These are phyloP conservation scores for Claviceps sp. DNA, from an alignment of 2,329 filamentous ascomycete genomes.

Conservation along the genomic window DNA sequence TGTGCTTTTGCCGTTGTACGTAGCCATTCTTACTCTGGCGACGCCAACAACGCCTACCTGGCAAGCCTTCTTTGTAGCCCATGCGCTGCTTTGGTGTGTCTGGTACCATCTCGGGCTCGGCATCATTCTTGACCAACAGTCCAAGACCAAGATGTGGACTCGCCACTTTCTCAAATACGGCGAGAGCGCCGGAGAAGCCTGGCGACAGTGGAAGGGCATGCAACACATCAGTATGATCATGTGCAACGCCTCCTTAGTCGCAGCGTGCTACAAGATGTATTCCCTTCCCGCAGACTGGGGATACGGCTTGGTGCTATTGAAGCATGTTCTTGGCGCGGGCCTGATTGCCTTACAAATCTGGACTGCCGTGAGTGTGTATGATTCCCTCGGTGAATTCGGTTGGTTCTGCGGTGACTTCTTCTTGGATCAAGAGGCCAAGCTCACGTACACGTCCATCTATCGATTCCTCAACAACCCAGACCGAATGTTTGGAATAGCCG, in stretches of 20 bases:
- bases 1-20: slow-evolving; percentile 61
- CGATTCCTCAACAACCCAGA: slow-evolving; percentile 97
- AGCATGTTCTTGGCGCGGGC: slow-evolving; percentile 71
- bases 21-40: slow-evolving; percentile 57
- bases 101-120: slow-evolving; percentile 90
- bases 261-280: slow-evolving; percentile 96
- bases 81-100: slow-evolving; percentile 71
- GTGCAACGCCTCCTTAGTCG: slow-evolving; percentile 79
- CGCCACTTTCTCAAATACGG: slow-evolving; percentile 96
- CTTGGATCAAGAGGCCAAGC: slow-evolving; percentile 75
- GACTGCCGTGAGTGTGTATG: slow-evolving; percentile 87
- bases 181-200: slow-evolving; percentile 79
- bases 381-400: slow-evolving; percentile 90
- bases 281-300: slow-evolving; percentile 73
- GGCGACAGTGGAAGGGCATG: slow-evolving; percentile 94
- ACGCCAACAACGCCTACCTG: slow-evolving; percentile 66
- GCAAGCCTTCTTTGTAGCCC: slow-evolving; percentile 66
- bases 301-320: slow-evolving; percentile 71
- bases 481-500: slow-evolving; percentile 81
- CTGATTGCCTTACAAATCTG: slow-evolving; percentile 80
- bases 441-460: slow-evolving; percentile 95
- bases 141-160: slow-evolving; percentile 85
- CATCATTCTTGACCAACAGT: slow-evolving; percentile 72
- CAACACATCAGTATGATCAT: slow-evolving; percentile 88
- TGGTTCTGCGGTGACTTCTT: slow-evolving; percentile 99